A percentile compares a stretch with the other conserved stretches of the same genome.
phyloP scores from a whole-genome alignment of 805 yeast genomes.

The Yamadazyma takamatsuzukensis region DNA sequence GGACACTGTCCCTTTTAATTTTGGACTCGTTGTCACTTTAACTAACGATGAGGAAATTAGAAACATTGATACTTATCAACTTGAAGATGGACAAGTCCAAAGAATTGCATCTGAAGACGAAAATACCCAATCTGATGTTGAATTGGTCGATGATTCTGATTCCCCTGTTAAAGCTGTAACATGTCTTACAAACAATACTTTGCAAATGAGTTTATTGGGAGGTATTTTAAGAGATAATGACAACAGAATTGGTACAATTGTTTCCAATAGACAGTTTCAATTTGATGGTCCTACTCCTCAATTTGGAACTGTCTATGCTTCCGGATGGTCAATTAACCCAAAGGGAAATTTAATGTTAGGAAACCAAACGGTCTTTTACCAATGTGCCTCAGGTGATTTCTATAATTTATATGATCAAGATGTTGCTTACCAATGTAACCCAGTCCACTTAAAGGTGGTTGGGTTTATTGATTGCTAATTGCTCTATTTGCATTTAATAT shows the following conservation, averaged over 20 bases:
- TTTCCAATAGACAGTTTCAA: constrained; percentile 35
- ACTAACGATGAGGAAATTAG: constrained; percentile 17
- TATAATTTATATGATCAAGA: constrained; percentile 34
- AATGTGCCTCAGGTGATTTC: constrained; percentile 38
- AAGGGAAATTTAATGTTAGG: constrained; percentile 34
- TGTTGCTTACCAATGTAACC: constrained; percentile 32
- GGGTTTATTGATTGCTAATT: constrained; percentile 28
- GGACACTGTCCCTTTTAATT: constrained; percentile 27
- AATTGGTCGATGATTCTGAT: constrained; percentile 7
- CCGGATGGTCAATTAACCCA: constrained; percentile 35
- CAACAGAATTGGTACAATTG: constrained; percentile 36
- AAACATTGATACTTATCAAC: constrained; percentile 13
- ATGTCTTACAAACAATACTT: constrained; percentile 21
- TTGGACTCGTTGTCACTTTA: constrained; percentile 32
- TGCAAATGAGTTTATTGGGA: constrained; percentile 26
- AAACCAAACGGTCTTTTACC: constrained; percentile 27
- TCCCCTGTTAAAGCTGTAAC: constrained; percentile 28
- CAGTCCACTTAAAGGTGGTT: constrained; percentile 34
- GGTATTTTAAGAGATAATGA: constrained; percentile 29
- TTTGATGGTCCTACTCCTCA: constrained; percentile 42
- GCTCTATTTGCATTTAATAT: neutral
- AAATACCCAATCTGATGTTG: neutral
- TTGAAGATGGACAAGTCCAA: constrained; percentile 29
- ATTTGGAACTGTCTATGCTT: constrained; percentile 33
- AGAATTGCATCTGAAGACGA: constrained; percentile 5